These are phyloP conservation scores for Solanum pennellii DNA, from an alignment of 257 asterid species.

Conservation along the genomic window DNA sequence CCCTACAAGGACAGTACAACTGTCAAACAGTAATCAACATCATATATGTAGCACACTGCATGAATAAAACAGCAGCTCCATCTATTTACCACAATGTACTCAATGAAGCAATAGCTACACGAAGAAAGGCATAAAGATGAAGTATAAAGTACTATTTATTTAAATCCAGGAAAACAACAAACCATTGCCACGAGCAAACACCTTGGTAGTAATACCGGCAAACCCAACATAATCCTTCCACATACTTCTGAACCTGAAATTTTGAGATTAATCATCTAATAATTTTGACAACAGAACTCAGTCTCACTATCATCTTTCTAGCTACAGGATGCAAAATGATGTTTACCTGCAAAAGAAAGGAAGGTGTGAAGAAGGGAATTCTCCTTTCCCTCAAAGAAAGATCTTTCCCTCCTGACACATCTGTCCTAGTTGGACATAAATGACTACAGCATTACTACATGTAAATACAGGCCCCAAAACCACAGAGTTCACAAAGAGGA, in stretches of 20 bases:
- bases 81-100: neutral
- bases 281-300: neutral
- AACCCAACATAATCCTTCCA: slow-evolving; percentile 98
- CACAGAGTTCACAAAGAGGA: neutral
- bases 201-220: slow-evolving; percentile 98
- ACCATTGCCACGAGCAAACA: slow-evolving; percentile 99
- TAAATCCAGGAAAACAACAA: slow-evolving; percentile 13
- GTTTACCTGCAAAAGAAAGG: neutral
- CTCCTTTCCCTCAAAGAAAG: neutral
- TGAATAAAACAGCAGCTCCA: neutral
- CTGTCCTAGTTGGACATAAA: neutral
- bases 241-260: slow-evolving; percentile 77
- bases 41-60: neutral
- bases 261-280: slow-evolving; percentile 1
- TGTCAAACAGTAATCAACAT: neutral
- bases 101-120: neutral
- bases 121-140: neutral
- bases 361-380: neutral
- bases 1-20: neutral
- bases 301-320: neutral
- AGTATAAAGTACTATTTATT: neutral
- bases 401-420: neutral
- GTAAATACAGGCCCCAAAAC: neutral
- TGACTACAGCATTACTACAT: neutral
- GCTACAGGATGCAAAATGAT: neutral